phyloP scores from a whole-genome alignment of 352 stramenopile genomes.

The Vaucheria bursata region DNA sequence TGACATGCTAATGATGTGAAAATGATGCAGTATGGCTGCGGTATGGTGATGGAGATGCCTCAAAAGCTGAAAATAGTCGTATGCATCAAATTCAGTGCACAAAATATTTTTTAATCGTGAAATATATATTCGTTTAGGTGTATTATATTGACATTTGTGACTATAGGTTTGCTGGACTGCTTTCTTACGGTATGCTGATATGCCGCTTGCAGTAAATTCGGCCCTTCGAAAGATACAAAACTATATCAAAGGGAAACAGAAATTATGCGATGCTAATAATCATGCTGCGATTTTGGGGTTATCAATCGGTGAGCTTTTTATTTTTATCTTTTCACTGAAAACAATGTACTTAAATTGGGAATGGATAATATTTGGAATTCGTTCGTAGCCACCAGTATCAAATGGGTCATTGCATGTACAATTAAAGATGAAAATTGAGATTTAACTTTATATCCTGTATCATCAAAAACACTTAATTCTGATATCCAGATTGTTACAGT shows the following conservation, averaged over 20 bases:
- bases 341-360: too few species aligned
- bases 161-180: constrained; percentile 37
- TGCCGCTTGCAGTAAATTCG: constrained; percentile 29
- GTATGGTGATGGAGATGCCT: neutral
- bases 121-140: neutral
- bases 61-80: neutral
- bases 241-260: constrained; percentile 16
- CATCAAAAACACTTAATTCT: too few species aligned
- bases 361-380: too few species aligned
- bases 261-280: constrained; percentile 23
- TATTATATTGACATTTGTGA: neutral
- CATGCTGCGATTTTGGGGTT: neutral
- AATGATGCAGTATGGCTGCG: neutral
- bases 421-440: too few species aligned
- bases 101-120: neutral
- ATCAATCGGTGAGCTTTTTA: constrained; percentile 10
- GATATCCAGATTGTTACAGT: too few species aligned
- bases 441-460: too few species aligned
- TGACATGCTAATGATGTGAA: neutral
- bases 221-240: constrained; percentile 18
- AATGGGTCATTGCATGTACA: too few species aligned
- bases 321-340: too few species aligned
- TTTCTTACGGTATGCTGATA: constrained; percentile 29
- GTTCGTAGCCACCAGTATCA: too few species aligned
- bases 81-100: neutral